These are phyloP conservation scores for Eucalyptus decipiens DNA, from an alignment of 345 rosid species.

Conservation along the genomic window DNA sequence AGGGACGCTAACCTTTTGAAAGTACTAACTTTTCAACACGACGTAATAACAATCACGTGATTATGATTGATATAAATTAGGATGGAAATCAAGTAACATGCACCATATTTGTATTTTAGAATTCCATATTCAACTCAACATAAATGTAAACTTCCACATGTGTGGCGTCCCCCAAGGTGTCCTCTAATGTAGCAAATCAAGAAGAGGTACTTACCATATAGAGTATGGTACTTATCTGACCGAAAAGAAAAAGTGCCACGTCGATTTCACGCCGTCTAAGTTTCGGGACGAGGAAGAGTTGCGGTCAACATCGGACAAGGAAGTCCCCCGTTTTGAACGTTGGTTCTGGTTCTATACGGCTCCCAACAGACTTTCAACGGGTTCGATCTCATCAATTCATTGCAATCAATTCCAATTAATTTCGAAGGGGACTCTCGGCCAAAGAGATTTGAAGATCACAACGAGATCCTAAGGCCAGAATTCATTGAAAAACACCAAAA, in stretches of 20 bases:
- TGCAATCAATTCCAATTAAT: not conserved
- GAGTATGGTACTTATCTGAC: not conserved
- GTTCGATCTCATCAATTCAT: not conserved
- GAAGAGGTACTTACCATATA: not conserved
- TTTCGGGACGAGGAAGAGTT: too few species aligned
- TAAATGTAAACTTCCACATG: not conserved
- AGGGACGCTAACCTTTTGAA: not conserved
- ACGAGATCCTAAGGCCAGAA: not conserved
- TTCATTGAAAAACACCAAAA: not conserved
- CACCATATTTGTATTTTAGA: not conserved
- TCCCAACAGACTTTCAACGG: not conserved
- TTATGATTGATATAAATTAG: too few species aligned
- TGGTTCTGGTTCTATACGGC: not conserved
- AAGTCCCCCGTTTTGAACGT: not conserved
- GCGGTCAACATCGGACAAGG: not conserved
- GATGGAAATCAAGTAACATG: too few species aligned
- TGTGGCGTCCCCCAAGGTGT: not conserved
- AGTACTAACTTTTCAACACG: too few species aligned
- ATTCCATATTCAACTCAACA: not conserved
- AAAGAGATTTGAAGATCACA: not conserved
- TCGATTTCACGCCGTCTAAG: not conserved
- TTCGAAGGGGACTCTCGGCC: not conserved
- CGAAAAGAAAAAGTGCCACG: not conserved
- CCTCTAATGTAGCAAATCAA: not conserved
- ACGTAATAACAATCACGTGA: too few species aligned